Conservation (phyloP, 1,284 basidiomycete genomes). For the Sparassis latifolia region DNA sequence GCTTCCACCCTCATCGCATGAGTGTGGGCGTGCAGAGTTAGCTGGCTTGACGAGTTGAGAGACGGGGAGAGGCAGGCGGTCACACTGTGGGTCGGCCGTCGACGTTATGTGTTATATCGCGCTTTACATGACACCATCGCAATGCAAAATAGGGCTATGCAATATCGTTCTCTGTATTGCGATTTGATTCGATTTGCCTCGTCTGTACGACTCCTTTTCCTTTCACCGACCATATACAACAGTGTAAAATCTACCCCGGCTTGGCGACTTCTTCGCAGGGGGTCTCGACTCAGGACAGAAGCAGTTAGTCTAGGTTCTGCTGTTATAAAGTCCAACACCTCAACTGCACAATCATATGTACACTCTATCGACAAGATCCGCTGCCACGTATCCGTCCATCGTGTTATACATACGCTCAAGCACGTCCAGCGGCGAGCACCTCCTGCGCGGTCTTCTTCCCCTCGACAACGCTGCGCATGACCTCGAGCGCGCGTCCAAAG, state of each 20-base stretch:
- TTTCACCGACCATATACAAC: too few species aligned
- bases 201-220: too few species aligned
- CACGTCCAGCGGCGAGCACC: conserved; percentile 26
- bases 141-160: conserved; percentile 23
- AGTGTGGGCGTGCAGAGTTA: conserved; percentile 18
- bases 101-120: conserved; percentile 21
- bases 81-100: conserved; percentile 11
- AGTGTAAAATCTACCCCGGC: too few species aligned
- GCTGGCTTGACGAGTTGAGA: conserved; percentile 6
- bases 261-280: too few species aligned
- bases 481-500: conserved; percentile 53
- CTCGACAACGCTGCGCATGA: conserved; percentile 62
- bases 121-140: conserved; percentile 22
- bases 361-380: too few species aligned
- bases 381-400: too few species aligned
- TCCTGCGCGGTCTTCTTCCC: conserved; percentile 43
- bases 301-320: too few species aligned
- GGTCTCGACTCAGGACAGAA: too few species aligned
- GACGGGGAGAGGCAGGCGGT: conserved; percentile 6
- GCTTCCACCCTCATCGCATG: conserved; percentile 83
- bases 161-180: conserved; percentile 1
- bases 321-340: too few species aligned
- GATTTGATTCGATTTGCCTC: not conserved
- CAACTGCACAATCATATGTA: too few species aligned
- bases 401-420: conserved; percentile 7